A percentile compares a stretch with the other conserved stretches of the same genome.
Evolutionary conservation across 345 rosid genomes (phyloP).

Genomic region (Sisymbrium altissimum): DNA sequence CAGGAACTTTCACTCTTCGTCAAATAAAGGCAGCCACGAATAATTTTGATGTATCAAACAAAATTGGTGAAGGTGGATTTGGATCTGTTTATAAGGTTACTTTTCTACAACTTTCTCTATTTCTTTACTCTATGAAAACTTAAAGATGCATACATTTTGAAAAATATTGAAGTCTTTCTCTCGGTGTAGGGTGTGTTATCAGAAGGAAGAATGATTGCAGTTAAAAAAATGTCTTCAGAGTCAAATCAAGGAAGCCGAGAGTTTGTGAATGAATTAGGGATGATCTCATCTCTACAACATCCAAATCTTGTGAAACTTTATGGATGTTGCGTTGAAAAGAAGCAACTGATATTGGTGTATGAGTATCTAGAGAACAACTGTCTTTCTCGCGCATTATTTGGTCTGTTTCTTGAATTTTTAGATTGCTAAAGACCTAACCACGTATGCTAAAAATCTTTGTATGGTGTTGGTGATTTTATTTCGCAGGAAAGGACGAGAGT

Average conservation of each 20-base stretch:
- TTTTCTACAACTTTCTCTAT: not conserved
- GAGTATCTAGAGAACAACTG: conserved; percentile 65
- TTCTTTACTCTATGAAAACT: not conserved
- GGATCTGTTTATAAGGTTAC: conserved; percentile 50
- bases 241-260: conserved; percentile 64
- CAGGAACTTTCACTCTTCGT: conserved; percentile 44
- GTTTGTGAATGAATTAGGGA: conserved; percentile 55
- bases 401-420: conserved; percentile 51
- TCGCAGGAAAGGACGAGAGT: too few species aligned
- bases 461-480: not conserved
- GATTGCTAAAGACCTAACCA: conserved; percentile 43
- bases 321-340: conserved; percentile 63
- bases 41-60: conserved; percentile 30
- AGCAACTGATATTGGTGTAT: conserved; percentile 49
- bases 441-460: not conserved
- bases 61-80: conserved; percentile 64
- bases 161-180: not conserved
- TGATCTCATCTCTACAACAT: conserved; percentile 58
- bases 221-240: conserved; percentile 50
- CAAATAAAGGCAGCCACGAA: conserved; percentile 58
- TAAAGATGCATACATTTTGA: not conserved
- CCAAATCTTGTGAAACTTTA: conserved; percentile 58
- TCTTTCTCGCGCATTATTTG: conserved; percentile 50
- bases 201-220: conserved; percentile 54
- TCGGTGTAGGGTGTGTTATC: conserved; percentile 43